A percentile compares a stretch with the other conserved stretches of the same genome.
These are phyloP conservation scores for Insectozyma bohioensis DNA, from an alignment of 1,139 yeast genomes.

Conservation along the genomic window DNA sequence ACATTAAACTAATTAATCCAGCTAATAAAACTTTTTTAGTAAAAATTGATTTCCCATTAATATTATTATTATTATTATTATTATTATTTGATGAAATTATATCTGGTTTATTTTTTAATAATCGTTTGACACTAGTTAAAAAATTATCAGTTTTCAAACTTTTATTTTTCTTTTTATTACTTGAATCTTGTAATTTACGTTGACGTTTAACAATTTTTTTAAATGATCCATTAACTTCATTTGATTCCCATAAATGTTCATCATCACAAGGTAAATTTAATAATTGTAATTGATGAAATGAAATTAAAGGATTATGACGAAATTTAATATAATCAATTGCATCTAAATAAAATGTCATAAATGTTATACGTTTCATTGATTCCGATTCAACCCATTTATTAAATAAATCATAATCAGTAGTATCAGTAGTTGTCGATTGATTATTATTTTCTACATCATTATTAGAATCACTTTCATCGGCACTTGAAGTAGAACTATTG, in stretches of 20 bases:
- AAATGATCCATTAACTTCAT: conserved; percentile 41
- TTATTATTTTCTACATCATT: conserved; percentile 11
- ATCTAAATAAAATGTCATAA: conserved; percentile 79
- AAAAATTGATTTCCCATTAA: no score
- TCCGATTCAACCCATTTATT: conserved; percentile 74
- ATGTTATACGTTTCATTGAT: conserved; percentile 72
- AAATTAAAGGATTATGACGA: conserved; percentile 69
- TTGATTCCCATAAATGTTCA: conserved; percentile 63
- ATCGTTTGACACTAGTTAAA: conserved; percentile 33
- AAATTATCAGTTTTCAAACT: conserved; percentile 25
- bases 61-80: no score
- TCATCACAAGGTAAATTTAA: conserved; percentile 76
- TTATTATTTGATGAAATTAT: conserved; percentile 18
- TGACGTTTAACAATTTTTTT: conserved; percentile 40
- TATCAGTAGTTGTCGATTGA: conserved; percentile 17
- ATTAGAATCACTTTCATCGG: conserved; percentile 23
- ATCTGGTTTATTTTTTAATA: no score
- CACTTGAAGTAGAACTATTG: conserved; percentile 26
- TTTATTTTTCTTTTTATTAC: conserved; percentile 6
- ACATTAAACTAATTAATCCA: conserved; percentile 67
- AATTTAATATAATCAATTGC: conserved; percentile 77
- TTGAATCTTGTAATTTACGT: conserved; percentile 24
- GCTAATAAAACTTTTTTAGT: conserved; percentile 68
- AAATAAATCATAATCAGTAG: conserved; percentile 32
- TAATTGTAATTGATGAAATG: conserved; percentile 72